Base-by-base conservation (phyloP, 192 early-diverging fungal species). In the Paraglomus occultum region DNA sequence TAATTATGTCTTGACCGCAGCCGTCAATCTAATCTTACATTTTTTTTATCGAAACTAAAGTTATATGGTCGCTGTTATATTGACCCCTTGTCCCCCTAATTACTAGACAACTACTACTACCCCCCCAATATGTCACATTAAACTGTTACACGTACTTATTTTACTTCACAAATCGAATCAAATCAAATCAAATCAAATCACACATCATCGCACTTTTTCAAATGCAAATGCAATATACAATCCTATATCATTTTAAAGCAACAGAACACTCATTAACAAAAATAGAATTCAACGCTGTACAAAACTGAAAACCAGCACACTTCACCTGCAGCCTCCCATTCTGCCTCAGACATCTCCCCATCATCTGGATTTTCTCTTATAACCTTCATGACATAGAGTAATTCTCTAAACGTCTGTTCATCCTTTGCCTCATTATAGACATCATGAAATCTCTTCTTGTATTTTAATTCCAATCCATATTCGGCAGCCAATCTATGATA, bases 271-370 rank as follows among this genome's bases (percentile, higher is more conserved):
- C 31, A 31, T 31, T 31, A 42, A 48, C 15, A 6, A 66, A 48
- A 40, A 51, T 40, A 40, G 52, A 10, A 39, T 48, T 38, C 12
- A 51, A 12, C 8, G 22, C 7, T 17, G 31, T 38, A 53, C 12
- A 46, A 12, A 50, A 55, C 22, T 47, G 39, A 45, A 54, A 43
- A 48, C 40, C 18, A 10, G 51, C 3, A 3, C 22, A 50, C 70
- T 80, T 80, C 82, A 73, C 92, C 91, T 18, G 90, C 85, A 4
- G 91, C 93, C 62, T 98, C 95, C 97, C 97, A 99, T 73, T 99
- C 93, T 42, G 94, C 94, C 0, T 74, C 67, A 1, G 88, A 85
- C 44, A 98, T 87, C 39, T 73, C 74, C 7, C 87, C 86, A 6
- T 81, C 64, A 5, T 82, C 84, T 18, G 89, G 84, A 44, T 23